Conservation (phyloP, 2,329 filamentous ascomycete genomes). For the Tolypocladium tundrense region DNA sequence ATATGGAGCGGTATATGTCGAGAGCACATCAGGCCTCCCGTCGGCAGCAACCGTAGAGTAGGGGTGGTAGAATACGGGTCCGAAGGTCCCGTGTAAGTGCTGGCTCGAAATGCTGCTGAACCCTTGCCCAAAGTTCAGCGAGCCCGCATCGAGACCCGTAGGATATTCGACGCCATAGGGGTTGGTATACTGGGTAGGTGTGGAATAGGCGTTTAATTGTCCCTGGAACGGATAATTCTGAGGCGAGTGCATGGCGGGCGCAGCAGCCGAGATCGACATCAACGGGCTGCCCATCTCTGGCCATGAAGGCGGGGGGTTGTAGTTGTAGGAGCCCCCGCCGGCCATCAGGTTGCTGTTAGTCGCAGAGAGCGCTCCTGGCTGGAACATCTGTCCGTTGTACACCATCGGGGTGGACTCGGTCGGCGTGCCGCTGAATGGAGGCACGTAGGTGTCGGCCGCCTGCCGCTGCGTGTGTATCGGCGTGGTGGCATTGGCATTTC, state of each 20-base stretch:
- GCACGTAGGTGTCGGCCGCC: neutral
- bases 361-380: neutral
- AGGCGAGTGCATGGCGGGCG: neutral
- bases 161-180: neutral
- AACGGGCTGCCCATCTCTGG: neutral
- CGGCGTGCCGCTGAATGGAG: neutral
- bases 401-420: neutral
- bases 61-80: neutral
- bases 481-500: neutral
- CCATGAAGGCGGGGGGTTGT: neutral
- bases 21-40: neutral
- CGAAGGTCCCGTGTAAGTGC: neutral
- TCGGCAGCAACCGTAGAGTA: neutral
- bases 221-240: neutral
- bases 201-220: neutral
- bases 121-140: neutral
- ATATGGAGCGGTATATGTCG: neutral
- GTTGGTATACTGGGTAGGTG: neutral
- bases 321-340: neutral
- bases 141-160: neutral
- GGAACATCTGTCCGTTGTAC: neutral
- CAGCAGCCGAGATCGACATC: neutral
- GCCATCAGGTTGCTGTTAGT: neutral
- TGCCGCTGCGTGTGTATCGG: neutral
- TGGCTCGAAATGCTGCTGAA: neutral